Percentiles rank a stretch among this genome's conserved stretches.
Evolutionary conservation across 495 filamentous ascomycete species (phyloP).

Genomic region (Lophiostoma macrostomum): DNA sequence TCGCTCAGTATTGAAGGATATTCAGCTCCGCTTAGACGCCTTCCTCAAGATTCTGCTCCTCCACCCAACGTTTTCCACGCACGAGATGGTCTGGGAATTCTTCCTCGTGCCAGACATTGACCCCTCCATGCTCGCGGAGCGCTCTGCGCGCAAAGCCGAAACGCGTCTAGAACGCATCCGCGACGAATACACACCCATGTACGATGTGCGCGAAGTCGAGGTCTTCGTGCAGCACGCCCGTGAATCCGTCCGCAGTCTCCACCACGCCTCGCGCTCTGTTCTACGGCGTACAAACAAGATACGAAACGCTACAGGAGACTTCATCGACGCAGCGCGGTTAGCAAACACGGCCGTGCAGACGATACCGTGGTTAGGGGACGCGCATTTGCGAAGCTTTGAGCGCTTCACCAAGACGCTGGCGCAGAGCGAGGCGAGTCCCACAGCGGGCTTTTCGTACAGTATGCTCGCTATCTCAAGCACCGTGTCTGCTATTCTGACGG

Average conservation of each 20-base stretch:
- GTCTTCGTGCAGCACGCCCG: conserved; percentile 86
- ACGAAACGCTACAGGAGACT: conserved; percentile 55
- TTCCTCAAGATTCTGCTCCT: conserved; percentile 81
- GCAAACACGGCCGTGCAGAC: conserved; percentile 57
- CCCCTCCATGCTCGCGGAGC: conserved; percentile 81
- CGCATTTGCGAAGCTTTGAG: conserved; percentile 67
- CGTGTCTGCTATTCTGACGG: conserved; percentile 71
- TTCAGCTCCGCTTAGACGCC: conserved; percentile 79
- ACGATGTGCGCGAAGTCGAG: conserved; percentile 84
- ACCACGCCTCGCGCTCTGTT: conserved; percentile 74
- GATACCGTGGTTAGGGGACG: conserved; percentile 62
- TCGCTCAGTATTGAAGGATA: conserved; percentile 78
- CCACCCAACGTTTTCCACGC: conserved; percentile 92
- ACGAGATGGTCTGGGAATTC: conserved; percentile 99
- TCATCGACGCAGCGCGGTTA: conserved; percentile 64
- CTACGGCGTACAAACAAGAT: conserved; percentile 65
- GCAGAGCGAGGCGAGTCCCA: conserved; percentile 70
- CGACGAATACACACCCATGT: conserved; percentile 79
- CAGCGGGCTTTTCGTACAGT: conserved; percentile 66
- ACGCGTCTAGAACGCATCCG: conserved; percentile 75
- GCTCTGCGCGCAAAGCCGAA: conserved; percentile 81
- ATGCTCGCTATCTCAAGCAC: conserved; percentile 75
- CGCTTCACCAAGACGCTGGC: conserved; percentile 65
- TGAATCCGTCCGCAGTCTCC: conserved; percentile 79
- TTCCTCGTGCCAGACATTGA: conserved; percentile 95